Evolutionary conservation across 495 filamentous ascomycete genomes (phyloP).

Genomic region (Neurospora terricola): DNA sequence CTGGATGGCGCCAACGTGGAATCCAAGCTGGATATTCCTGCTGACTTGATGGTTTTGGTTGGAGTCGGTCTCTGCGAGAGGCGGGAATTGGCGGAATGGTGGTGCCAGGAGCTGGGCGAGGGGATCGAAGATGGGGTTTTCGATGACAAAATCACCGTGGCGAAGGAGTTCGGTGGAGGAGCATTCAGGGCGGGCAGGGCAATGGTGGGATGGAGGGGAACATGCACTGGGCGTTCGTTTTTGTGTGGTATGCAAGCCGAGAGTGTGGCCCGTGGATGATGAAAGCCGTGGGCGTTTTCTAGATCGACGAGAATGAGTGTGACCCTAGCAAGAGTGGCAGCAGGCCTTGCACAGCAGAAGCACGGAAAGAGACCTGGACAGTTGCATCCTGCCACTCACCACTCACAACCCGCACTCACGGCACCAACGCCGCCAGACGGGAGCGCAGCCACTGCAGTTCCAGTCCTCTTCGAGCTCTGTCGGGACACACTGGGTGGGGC

Average conservation of each 20-base stretch:
- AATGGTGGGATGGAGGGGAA: background rate
- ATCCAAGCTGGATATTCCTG: background rate
- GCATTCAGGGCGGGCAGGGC: background rate
- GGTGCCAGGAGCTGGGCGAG: background rate
- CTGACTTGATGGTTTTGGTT: background rate
- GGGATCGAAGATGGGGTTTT: background rate
- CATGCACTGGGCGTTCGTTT: background rate
- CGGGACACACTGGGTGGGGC: background rate
- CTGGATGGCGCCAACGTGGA: background rate
- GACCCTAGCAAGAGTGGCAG: background rate
- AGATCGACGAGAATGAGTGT: background rate
- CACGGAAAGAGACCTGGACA: background rate
- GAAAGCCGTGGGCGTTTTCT: background rate
- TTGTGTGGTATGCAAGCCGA: background rate
- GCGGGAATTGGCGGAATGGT: background rate
- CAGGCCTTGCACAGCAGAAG: background rate
- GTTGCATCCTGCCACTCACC: background rate
- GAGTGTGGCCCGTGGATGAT: background rate
- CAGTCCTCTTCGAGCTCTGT: background rate
- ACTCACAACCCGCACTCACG: background rate
- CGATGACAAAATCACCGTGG: background rate
- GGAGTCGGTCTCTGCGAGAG: background rate
- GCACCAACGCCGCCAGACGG: background rate
- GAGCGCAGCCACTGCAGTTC: background rate
- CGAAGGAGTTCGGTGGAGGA: background rate